phyloP scores from a whole-genome alignment of 345 rosid species.

The Aegle marmelos region DNA sequence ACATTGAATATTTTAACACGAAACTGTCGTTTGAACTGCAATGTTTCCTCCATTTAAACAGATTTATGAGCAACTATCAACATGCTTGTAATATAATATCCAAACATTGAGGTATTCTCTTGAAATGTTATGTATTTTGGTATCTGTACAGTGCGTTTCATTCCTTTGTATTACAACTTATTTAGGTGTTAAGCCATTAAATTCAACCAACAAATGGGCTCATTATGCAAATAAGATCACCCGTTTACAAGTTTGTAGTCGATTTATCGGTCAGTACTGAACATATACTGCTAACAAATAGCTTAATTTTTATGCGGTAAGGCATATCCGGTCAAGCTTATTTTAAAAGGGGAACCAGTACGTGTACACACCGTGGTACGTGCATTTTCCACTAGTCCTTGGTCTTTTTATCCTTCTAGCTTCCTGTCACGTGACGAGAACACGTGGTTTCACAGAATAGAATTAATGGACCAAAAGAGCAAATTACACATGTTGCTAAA shows the following conservation, averaged over 20 bases:
- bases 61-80: too few relatives aligned
- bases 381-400: background rate
- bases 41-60: too few relatives aligned
- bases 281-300: background rate
- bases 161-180: background rate
- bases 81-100: too few relatives aligned
- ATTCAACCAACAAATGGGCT: background rate
- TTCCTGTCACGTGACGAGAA: constrained; percentile 20
- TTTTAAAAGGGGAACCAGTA: too few relatives aligned
- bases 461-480: too few relatives aligned
- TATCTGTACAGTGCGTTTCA: too few relatives aligned
- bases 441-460: constrained; percentile 29
- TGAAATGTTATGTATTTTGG: too few relatives aligned
- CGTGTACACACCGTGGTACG: background rate
- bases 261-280: background rate
- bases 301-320: background rate
- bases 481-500: constrained; percentile 33
- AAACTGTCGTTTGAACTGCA: too few relatives aligned
- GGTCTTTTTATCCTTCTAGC: background rate
- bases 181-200: background rate
- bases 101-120: too few relatives aligned
- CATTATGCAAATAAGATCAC: background rate
- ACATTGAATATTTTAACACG: too few relatives aligned
- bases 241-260: background rate
- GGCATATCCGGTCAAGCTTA: background rate